phyloP scores from a whole-genome alignment of 2,329 filamentous ascomycete genomes.

The Scopulariopsis brevicaulis region DNA sequence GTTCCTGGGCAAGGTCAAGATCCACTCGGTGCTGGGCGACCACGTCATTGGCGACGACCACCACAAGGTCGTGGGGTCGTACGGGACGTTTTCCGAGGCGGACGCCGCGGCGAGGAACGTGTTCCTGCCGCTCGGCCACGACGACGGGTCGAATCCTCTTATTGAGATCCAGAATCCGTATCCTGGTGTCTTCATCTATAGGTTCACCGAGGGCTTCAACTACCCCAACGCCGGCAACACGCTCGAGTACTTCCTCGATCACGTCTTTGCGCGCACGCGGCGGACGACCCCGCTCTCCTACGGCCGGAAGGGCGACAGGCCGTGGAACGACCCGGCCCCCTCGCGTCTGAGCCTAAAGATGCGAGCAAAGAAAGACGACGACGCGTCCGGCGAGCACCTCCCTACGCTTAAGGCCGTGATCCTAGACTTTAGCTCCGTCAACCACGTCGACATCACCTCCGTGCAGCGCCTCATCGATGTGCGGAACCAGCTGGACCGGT shows the following conservation, averaged over 20 bases:
- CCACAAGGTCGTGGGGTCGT: slow-evolving; percentile 32
- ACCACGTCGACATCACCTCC: slow-evolving; percentile 88
- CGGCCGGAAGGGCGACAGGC: slow-evolving; percentile 59
- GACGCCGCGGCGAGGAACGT: slow-evolving; percentile 51
- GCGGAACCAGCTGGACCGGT: slow-evolving; percentile 83
- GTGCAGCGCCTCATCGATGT: slow-evolving; percentile 90
- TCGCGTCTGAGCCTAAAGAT: slow-evolving; percentile 23
- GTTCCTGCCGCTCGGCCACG: slow-evolving; percentile 77
- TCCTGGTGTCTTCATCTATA: slow-evolving; percentile 90
- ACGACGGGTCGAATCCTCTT: slow-evolving; percentile 83
- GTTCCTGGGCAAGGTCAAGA: slow-evolving; percentile 67
- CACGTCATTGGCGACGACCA: slow-evolving; percentile 55
- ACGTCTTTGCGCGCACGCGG: slow-evolving; percentile 60
- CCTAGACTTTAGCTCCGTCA: slow-evolving; percentile 86
- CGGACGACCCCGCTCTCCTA: slow-evolving; percentile 64
- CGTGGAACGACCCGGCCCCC: slow-evolving; percentile 90
- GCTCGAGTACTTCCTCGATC: slow-evolving; percentile 62
- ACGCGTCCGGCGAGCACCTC: slow-evolving; percentile 22
- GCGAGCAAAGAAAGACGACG: slow-evolving; percentile 29
- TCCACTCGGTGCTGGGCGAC: slow-evolving; percentile 76
- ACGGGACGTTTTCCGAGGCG: slow-evolving; percentile 37
- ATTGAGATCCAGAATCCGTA: slow-evolving; percentile 72
- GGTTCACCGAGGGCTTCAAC: slow-evolving; percentile 90
- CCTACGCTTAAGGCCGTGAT: slow-evolving; percentile 81
- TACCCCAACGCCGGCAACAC: slow-evolving; percentile 91